Conservation (phyloP, 257 asterid genomes). For the Euphrasia confusa region DNA sequence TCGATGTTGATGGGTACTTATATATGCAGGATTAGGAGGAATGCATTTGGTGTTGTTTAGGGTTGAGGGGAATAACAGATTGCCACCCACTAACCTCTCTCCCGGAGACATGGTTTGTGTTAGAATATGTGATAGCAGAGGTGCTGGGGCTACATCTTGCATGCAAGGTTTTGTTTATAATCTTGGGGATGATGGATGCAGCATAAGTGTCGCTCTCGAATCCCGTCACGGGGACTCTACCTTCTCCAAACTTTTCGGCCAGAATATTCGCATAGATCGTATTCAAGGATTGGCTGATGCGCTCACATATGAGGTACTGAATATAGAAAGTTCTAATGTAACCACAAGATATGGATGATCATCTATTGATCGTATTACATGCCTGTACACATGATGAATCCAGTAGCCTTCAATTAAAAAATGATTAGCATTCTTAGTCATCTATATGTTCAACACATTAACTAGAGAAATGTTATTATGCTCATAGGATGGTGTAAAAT, state of each 20-base stretch:
- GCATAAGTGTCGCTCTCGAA: conserved; percentile 88
- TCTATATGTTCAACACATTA: too few relatives aligned
- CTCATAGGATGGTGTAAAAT: conserved; percentile 11
- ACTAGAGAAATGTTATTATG: conserved; percentile 1
- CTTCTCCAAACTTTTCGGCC: conserved; percentile 83
- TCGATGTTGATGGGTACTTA: background rate
- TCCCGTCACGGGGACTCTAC: conserved; percentile 93
- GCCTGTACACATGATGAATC: background rate
- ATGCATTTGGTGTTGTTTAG: conserved; percentile 92
- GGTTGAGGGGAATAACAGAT: conserved; percentile 78
- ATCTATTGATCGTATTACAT: background rate
- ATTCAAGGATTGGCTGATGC: conserved; percentile 94
- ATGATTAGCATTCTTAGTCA: too few relatives aligned
- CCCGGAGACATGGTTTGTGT: conserved; percentile 99
- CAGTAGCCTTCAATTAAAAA: too few relatives aligned
- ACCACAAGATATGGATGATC: background rate
- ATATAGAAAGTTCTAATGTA: background rate
- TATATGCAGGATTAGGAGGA: conserved; percentile 81
- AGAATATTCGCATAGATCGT: conserved; percentile 87
- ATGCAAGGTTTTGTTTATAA: conserved; percentile 89
- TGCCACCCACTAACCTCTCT: conserved; percentile 93
- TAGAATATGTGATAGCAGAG: conserved; percentile 79
- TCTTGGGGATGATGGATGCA: conserved; percentile 90
- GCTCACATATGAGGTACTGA: conserved; percentile 81
- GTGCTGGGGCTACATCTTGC: conserved; percentile 89